phyloP scores from a whole-genome alignment of 129 eudicot species.

The Solidago caesia region DNA sequence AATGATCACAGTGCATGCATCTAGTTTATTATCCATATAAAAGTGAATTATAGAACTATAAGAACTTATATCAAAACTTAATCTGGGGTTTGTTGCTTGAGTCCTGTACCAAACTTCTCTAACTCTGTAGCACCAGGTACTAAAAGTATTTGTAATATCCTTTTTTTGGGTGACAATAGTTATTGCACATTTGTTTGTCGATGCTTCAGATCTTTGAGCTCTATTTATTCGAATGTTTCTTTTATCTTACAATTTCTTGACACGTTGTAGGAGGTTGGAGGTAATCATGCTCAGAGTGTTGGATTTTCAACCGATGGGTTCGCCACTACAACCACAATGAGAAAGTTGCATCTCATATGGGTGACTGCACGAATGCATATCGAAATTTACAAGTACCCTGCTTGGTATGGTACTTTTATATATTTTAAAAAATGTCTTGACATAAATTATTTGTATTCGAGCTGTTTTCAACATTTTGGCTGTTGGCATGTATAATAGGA shows the following conservation, averaged over 20 bases:
- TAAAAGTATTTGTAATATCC: too few relatives aligned
- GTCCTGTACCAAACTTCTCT: too few relatives aligned
- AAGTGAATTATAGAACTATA: too few relatives aligned
- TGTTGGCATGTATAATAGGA: constrained; percentile 43
- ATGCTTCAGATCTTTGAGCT: neutral
- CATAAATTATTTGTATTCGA: neutral
- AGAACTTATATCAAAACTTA: too few relatives aligned
- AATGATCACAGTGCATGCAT: too few relatives aligned
- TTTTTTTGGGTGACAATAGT: neutral
- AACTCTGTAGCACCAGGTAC: too few relatives aligned
- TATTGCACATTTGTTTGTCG: neutral
- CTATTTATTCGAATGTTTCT: neutral
- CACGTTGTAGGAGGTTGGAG: constrained; percentile 71
- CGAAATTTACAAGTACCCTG: constrained; percentile 79
- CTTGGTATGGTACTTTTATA: constrained; percentile 43
- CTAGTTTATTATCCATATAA: too few relatives aligned
- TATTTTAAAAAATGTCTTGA: neutral
- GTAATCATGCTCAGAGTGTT: constrained; percentile 93
- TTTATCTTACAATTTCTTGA: neutral
- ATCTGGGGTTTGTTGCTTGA: too few relatives aligned
- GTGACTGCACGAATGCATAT: constrained; percentile 94
- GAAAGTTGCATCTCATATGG: constrained; percentile 89
- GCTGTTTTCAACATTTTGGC: constrained; percentile 11
- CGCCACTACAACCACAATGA: constrained; percentile 82
- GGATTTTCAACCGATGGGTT: constrained; percentile 94